phyloP scores from a whole-genome alignment of 148 eudicot species.

The Tetragonia tetragonoides region DNA sequence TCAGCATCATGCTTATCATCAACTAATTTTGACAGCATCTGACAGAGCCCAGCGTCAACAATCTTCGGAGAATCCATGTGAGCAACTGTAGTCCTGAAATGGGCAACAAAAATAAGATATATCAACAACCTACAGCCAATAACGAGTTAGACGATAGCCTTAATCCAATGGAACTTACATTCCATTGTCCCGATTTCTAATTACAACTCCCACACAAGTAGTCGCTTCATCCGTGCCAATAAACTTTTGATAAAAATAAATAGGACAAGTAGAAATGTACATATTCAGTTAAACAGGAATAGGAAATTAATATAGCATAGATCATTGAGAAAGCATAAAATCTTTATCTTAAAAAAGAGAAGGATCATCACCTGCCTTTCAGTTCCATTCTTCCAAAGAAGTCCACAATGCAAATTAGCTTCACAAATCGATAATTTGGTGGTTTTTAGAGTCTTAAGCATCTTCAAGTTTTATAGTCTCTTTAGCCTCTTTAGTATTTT shows the following conservation, averaged over 20 bases:
- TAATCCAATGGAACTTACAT: constrained; percentile 46
- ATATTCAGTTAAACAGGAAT: constrained; percentile 16
- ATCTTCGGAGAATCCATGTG: constrained; percentile 83
- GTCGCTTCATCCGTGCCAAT: constrained; percentile 96
- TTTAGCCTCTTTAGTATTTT: neutral
- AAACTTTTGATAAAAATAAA: constrained; percentile 37
- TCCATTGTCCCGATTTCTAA: constrained; percentile 77
- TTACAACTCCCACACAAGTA: constrained; percentile 86
- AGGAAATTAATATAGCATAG: neutral
- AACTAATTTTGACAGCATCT: constrained; percentile 67
- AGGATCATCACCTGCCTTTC: neutral
- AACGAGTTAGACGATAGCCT: constrained; percentile 5
- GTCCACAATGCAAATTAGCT: neutral
- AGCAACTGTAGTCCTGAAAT: constrained; percentile 67
- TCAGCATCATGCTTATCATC: constrained; percentile 41
- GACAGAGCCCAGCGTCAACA: constrained; percentile 75
- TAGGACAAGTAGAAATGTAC: constrained; percentile 14
- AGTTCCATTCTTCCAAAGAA: neutral
- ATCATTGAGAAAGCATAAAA: neutral
- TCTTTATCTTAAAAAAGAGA: neutral
- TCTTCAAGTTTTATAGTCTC: neutral
- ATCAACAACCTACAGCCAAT: constrained; percentile 1
- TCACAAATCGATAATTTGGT: neutral
- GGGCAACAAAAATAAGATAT: neutral
- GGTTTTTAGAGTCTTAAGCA: neutral